Percentiles rank a stretch among this genome's conserved stretches.
These are phyloP conservation scores for Rosa lucieae DNA, from an alignment of 306 rosid species.

Conservation along the genomic window DNA sequence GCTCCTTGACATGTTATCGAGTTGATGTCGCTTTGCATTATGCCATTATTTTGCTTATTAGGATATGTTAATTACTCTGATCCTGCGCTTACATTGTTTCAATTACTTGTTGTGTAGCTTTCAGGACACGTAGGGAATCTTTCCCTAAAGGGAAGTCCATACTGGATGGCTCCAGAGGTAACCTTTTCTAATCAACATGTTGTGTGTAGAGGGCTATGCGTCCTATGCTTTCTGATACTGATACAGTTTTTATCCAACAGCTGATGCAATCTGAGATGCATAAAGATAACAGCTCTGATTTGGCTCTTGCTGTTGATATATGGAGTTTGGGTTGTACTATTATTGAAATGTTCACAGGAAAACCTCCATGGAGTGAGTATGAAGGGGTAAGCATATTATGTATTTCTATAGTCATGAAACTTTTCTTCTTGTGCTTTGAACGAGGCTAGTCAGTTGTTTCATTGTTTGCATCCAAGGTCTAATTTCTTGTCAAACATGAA, in stretches of 20 bases:
- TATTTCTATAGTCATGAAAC: neutral
- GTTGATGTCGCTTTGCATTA: no score
- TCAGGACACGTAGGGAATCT: no score
- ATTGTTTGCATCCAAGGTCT: no score
- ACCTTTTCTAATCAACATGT: slow-evolving; percentile 22
- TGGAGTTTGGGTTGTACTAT: slow-evolving; percentile 99
- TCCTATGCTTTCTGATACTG: slow-evolving; percentile 14
- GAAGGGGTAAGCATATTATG: slow-evolving; percentile 72
- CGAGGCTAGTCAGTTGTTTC: no score
- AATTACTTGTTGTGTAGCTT: no score
- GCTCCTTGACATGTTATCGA: no score
- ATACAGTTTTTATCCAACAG: slow-evolving; percentile 43
- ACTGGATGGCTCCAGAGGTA: slow-evolving; percentile 29
- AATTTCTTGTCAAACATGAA: neutral
- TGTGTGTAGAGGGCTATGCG: neutral
- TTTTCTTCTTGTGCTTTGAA: slow-evolving; percentile 2
- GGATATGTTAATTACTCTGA: no score
- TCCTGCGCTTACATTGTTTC: no score
- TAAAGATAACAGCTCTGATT: slow-evolving; percentile 74
- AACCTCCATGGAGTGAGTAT: slow-evolving; percentile 95
- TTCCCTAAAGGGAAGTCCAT: no score
- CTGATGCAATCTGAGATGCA: slow-evolving; percentile 79
- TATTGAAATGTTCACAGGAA: slow-evolving; percentile 75
- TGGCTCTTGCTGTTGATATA: slow-evolving; percentile 87
- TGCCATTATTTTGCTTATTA: no score